phyloP scores from a whole-genome alignment of 2,329 filamentous ascomycete species.

The Colletotrichum filicis region DNA sequence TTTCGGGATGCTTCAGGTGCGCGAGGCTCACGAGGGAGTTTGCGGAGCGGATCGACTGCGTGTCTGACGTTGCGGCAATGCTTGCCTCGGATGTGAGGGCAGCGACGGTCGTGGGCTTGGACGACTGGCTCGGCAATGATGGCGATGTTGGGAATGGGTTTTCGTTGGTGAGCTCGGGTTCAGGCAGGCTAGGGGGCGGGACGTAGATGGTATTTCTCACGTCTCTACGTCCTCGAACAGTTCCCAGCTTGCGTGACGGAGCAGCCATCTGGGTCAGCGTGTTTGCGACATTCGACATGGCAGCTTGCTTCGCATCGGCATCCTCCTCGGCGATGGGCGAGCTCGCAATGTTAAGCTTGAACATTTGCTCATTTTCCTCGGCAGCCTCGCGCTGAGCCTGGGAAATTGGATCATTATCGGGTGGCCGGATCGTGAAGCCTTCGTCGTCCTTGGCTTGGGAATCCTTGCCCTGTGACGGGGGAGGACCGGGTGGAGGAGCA shows the following conservation, averaged over 20 bases:
- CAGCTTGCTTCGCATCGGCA: constrained; percentile 77
- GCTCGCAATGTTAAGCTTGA: constrained; percentile 84
- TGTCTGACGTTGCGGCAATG: constrained; percentile 76
- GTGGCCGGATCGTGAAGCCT: constrained; percentile 78
- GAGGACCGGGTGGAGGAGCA: constrained; percentile 62
- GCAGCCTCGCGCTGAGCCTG: constrained; percentile 76
- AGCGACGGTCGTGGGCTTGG: constrained; percentile 59
- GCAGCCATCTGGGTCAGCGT: constrained; percentile 73
- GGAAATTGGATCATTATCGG: constrained; percentile 73
- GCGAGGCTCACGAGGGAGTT: constrained; percentile 79
- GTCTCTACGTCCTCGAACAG: constrained; percentile 87
- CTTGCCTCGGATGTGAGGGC: constrained; percentile 72
- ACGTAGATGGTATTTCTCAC: constrained; percentile 92
- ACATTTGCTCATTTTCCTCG: constrained; percentile 73
- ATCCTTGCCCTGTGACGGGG: constrained; percentile 56
- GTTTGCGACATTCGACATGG: constrained; percentile 79
- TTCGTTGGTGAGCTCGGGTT: constrained; percentile 49
- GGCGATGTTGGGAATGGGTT: constrained; percentile 49
- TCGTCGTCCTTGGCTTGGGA: constrained; percentile 72
- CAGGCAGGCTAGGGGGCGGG: constrained; percentile 56
- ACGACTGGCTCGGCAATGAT: constrained; percentile 46
- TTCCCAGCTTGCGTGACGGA: constrained; percentile 77
- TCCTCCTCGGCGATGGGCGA: constrained; percentile 83
- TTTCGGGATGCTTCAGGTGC: constrained; percentile 83
- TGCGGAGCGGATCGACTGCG: constrained; percentile 89